phyloP scores from a whole-genome alignment of 2,329 filamentous ascomycete genomes.

The Alternaria longipes region DNA sequence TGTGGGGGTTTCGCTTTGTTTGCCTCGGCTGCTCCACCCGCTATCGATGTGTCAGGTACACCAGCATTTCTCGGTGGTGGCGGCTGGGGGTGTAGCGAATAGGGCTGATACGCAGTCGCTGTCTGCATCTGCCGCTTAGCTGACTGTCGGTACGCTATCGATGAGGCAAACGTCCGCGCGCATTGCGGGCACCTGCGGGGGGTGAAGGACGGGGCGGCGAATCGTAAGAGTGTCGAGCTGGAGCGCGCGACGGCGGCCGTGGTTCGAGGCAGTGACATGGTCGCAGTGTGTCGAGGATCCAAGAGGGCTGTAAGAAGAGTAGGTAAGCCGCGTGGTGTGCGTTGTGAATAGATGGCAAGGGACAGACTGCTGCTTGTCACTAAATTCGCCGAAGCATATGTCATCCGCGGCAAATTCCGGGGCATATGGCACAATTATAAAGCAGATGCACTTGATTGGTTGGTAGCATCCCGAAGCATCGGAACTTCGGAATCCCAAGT shows the following conservation, averaged over 20 bases:
- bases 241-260: constrained; percentile 37
- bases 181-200: constrained; percentile 55
- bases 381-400: constrained; percentile 34
- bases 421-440: constrained; percentile 27
- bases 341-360: constrained; percentile 17
- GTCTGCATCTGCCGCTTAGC: constrained; percentile 65
- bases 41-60: constrained; percentile 69
- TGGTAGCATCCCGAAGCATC: constrained; percentile 7
- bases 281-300: constrained; percentile 17
- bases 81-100: constrained; percentile 64
- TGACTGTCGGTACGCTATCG: constrained; percentile 45
- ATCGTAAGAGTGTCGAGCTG: constrained; percentile 32
- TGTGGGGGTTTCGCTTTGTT: constrained; percentile 60
- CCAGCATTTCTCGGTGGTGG: constrained; percentile 67
- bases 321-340: constrained; percentile 12
- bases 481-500: constrained; percentile 7
- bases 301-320: constrained; percentile 8
- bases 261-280: constrained; percentile 46
- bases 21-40: constrained; percentile 59
- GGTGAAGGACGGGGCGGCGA: constrained; percentile 37
- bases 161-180: constrained; percentile 57
- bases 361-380: constrained; percentile 25
- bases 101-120: constrained; percentile 70
- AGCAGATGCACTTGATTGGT: constrained; percentile 29
- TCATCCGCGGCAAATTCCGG: constrained; percentile 36